Evolutionary conservation across 2,329 filamentous ascomycete genomes (phyloP), one percentile per base, ranked within the genome.

Genomic region (Epichloe hybrida): DNA sequence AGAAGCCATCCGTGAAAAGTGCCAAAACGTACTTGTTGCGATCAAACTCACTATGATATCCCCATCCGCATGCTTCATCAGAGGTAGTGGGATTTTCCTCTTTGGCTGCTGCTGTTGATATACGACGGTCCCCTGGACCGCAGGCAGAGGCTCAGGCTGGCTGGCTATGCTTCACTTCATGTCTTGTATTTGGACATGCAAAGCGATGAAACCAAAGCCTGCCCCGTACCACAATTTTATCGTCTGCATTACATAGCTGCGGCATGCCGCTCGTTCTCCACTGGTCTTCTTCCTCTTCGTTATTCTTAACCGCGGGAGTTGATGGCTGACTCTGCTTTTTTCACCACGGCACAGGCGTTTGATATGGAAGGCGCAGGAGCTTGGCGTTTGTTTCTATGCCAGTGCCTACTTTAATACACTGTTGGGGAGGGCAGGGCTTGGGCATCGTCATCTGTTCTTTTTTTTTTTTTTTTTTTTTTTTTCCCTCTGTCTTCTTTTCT

Each of bases 1-100:
- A 66, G 61, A 53, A 53, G 53, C 51, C 52, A 35, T 23, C 37
- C 11, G 45, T 17, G 37, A 31, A 49, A n/a, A 21, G 41, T 43
- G 47, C 43, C 36, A 50, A 44, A 37, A 44, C 48, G 38, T 50
- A 47, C 35, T 35, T 43, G 2, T 31, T 44, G 23, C 51, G 48
- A 27, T 47, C 34, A 3, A 43, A 48, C 37, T 52, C 51, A 9
- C 35, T 44, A 50, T 52, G 48, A 52, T 38, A 20, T 21, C 48
- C 40, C 20, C 8, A 17, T 46, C 23, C 9, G 7, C 42, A 7
- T n/a, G 13, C 27, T n/a, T 3, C 23, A 34, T 11, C 27, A 11
- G 27, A 31, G 27, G 27, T 9, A 1, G 3, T 31, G 27, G 27
- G 27, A 8, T 46, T 46, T 23, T 31, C 4, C 11, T 23, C 9